Evolutionary conservation across 2,329 filamentous ascomycete genomes (phyloP), one percentile per base, ranked within the genome.

Genomic region (Hortaea werneckii): DNA sequence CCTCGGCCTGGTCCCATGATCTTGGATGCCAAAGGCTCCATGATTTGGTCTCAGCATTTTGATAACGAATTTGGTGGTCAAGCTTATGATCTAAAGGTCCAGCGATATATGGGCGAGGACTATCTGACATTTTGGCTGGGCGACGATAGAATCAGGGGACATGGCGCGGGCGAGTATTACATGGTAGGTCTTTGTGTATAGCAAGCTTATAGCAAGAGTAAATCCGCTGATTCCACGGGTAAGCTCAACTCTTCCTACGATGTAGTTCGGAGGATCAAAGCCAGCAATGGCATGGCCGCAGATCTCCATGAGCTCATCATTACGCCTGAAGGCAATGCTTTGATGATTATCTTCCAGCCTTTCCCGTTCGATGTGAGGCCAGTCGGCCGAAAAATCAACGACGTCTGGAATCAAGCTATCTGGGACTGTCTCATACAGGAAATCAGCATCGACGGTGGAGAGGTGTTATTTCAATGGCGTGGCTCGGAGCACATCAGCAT

Each of bases 381-480:
- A 10, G 35, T 43, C 26, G 47, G 69, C 4, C 45, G 53, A 7
- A 41, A 49, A 8, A 53, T 55, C 29, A 41, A 51, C 12, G 69
- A 44, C 29, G 37, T 39, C 13, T 44, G 43, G 43, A 44, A 44
- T 29, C 38, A 46, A 11, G 26, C n/a, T 29, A 57, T 61, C 34
- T 59, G 56, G 60, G 58, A 62, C 32, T 54, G 52, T 32, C 34
- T 61, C 6, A 59, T 62, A 43, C 60, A 63, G 41, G 58, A 60
- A 43, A 51, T 76, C 30, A 66, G 77, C 49, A 69, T 76, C 27
- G 64, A 69, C 27, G 76, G 72, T 3, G 74, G 75, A 2, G 63
- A 73, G 29, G 54, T 79, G 1, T 50, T 78, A 7, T 80, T 79
- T 51, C 72, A 79, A 52, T 79, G 76, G 77, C 67, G 66, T 35